A percentile compares a stretch with the other conserved stretches of the same genome.
Conservation (phyloP, 306 rosid genomes). For the apple (Malus domestica) region DNA sequence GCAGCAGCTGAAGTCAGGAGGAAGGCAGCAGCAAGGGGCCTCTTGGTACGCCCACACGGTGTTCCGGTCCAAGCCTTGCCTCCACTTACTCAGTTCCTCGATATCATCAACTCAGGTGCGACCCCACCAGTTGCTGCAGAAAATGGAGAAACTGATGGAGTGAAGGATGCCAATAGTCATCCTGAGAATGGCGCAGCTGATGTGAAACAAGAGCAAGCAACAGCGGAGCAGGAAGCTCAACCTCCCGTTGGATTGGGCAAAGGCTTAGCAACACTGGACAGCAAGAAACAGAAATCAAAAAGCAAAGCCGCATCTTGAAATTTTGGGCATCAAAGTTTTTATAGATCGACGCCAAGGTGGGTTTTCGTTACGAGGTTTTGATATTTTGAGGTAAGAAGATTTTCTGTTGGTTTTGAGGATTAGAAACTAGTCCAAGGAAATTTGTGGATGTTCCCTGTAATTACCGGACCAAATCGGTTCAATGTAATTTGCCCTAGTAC, state of each 20-base stretch:
- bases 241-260: conserved; percentile 84
- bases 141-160: conserved; percentile 44
- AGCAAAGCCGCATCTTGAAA: conserved; percentile 52
- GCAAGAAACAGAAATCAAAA: conserved; percentile 77
- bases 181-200: conserved; percentile 23
- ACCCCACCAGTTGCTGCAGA: conserved; percentile 45
- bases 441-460: neutral
- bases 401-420: conserved; percentile 25
- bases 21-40: conserved; percentile 92
- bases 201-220: conserved; percentile 31
- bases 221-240: conserved; percentile 28
- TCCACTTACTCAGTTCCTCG: conserved; percentile 67
- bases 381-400: conserved; percentile 8
- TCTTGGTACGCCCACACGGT: conserved; percentile 68
- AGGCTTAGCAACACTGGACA: conserved; percentile 64
- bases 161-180: conserved; percentile 25
- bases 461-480: neutral
- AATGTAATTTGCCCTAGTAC: neutral
- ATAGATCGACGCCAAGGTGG: conserved; percentile 9
- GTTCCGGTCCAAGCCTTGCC: conserved; percentile 86
- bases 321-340: conserved; percentile 27
- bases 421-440: conserved; percentile 4
- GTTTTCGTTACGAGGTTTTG: conserved; percentile 25
- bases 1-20: conserved; percentile 90
- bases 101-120: conserved; percentile 60